Percentiles rank a stretch among this genome's conserved stretches.
Conservation (phyloP, 2,329 filamentous ascomycete species). For the Alternaria alternata region DNA sequence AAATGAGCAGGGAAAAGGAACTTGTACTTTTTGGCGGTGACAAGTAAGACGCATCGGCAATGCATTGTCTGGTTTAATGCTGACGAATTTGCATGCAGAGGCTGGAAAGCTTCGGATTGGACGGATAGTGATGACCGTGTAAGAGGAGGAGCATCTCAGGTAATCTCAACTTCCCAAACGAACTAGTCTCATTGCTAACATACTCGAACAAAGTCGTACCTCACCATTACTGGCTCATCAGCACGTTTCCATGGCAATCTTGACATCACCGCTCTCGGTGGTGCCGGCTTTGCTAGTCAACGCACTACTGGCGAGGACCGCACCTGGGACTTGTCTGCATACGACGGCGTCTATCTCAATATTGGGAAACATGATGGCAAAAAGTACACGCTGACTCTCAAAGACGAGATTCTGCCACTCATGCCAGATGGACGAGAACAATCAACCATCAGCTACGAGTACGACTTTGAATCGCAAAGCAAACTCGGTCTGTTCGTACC, state of each 20-base stretch:
- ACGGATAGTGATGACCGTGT: conserved; percentile 77
- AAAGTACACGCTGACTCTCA: conserved; percentile 76
- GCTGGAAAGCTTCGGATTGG: conserved; percentile 70
- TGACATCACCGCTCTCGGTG: conserved; percentile 77
- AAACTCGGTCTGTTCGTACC: conserved; percentile 60
- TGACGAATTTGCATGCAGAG: conserved; percentile 49
- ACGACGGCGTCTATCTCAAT: conserved; percentile 67
- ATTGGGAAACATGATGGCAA: conserved; percentile 67
- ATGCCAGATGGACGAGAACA: conserved; percentile 73
- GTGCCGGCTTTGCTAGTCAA: conserved; percentile 84
- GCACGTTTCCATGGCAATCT: conserved; percentile 72
- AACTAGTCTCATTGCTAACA: background rate
- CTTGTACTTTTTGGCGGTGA: conserved; percentile 42
- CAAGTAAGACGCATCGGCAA: conserved; percentile 25
- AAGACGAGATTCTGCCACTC: conserved; percentile 69
- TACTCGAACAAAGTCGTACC: conserved; percentile 54
- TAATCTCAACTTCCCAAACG: conserved; percentile 28
- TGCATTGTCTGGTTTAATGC: background rate
- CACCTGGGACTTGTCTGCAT: conserved; percentile 69
- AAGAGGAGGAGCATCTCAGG: conserved; percentile 73
- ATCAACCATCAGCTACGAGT: conserved; percentile 77
- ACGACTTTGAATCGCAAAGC: conserved; percentile 31
- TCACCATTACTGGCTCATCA: conserved; percentile 50
- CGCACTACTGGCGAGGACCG: conserved; percentile 66
- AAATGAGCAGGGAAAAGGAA: conserved; percentile 31